Base-by-base conservation (phyloP, 1,284 basidiomycete genomes). In the Cutaneotrichosporon dermatis region DNA sequence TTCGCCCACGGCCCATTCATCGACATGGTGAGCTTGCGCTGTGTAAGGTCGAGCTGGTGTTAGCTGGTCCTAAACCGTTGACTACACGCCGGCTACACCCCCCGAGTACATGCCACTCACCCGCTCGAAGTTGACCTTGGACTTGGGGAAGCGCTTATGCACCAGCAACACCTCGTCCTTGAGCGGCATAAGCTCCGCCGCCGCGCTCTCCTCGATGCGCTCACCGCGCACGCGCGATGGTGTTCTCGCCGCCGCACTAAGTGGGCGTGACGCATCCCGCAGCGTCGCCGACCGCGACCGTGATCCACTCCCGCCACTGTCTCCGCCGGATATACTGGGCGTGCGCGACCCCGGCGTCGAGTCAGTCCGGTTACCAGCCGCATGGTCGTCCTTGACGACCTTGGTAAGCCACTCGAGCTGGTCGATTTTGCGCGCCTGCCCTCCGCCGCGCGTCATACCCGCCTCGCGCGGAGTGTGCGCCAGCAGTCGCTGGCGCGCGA, bases 1-100 rank as follows among this genome's bases (percentile, higher is more conserved):
- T 88, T 88, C 9, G 90, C 91, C 92, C 92, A 95, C 1, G 92
- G 92, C 0, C 91, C 91, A 68, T 92, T 87, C 51, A 96, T 80
- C 7, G 90, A 89, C 55, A 96, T 82, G 2, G 90, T 93, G 66
- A 90, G 90, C 13, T 85, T 88, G 35, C 91, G 83, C 69, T 86
- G 90, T 4, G 83, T 82, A 45, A 93, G 79, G 62, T 93, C 91
- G 57, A 89, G 85, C 88, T 92, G 69, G n/a, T 41, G 53, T 49
- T 33, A 54, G 51, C 16, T n/a, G 11, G 25, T 25, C 25, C 25
- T 25, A 25, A 25, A n/a, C n/a, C n/a, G n/a, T n/a, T n/a, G n/a
- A n/a, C n/a, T n/a, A n/a, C n/a, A n/a, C n/a, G n/a, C n/a, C n/a
- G n/a, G n/a, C n/a, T n/a, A n/a, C n/a, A n/a, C 25, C 2, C 25